Base-by-base conservation (phyloP, 2,329 filamentous ascomycete species). In the Xylariaceae sp. region DNA sequence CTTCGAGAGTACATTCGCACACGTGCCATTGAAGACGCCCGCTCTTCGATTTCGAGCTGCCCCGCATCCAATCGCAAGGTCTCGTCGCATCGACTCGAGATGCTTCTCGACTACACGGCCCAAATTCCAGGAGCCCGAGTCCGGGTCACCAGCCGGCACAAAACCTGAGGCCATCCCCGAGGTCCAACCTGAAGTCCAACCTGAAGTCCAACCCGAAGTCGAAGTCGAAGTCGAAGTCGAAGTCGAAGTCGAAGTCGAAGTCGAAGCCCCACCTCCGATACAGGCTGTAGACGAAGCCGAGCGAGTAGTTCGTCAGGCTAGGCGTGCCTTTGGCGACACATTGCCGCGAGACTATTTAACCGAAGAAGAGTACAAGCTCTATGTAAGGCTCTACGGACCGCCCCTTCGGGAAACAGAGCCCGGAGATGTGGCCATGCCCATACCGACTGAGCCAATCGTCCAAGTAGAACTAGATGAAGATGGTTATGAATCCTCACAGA, bases 381-480 rank as follows among this genome's bases (percentile, higher is more conserved):
- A 62, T 30, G 26, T n/a, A 30, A 53, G 60, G 44, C 50, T 60
- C 2, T 62, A 60, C 42, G 60, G 60, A 19, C 49, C 58, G 4
- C 60, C 60, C 3, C 51, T 60, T 26, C 60, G 60, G 47, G 56
- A 61, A 54, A 54, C 61, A 27, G 42, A 50, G 27, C 47, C 54
- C 11, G 57, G 59, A 37, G 74, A 80, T 4, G 74, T 82, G 53
- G 87, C 89, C 67, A 74, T 76, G 8, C 73, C 86, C 6, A 89
- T 89, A 34, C 82, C 82, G 6, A 95, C 90, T 69, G 86, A 90
- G 58, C 85, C 94, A 65, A 85, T 80, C 0, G 71, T 96, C 29
- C 91, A 91, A 0, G 80, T 83, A 34, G 84, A 80, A 35, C 83
- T 83, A 31, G 84, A 80, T 34, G 83, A 89, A 63, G 71, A 96